These are phyloP conservation scores for Pleodorina starrii DNA, from an alignment of 139 green algal genomes.

Conservation along the genomic window DNA sequence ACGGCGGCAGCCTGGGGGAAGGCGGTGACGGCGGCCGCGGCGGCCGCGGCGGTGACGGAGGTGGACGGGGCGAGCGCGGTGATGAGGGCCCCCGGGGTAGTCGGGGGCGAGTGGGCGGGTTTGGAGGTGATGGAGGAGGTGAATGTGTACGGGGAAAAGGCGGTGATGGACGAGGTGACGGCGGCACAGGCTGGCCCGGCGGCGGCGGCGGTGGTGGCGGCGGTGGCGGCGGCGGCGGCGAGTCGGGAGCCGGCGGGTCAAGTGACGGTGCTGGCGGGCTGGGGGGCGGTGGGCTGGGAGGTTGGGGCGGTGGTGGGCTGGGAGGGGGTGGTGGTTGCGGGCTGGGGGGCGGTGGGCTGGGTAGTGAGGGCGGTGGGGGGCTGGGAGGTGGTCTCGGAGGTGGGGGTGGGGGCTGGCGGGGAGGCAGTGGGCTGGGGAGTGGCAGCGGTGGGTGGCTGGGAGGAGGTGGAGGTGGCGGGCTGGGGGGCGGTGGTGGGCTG, in stretches of 20 bases:
- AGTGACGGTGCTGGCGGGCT: background rate
- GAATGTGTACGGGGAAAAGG: background rate
- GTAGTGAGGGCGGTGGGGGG: background rate
- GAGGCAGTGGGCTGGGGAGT: too few species aligned
- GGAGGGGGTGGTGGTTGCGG: background rate
- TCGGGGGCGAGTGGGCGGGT: background rate
- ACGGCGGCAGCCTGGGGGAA: too few species aligned
- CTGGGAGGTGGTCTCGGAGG: background rate
- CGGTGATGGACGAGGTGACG: background rate
- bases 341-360: background rate
- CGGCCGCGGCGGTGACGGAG: background rate
- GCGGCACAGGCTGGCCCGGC: background rate
- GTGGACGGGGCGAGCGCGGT: background rate
- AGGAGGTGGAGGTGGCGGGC: too few species aligned
- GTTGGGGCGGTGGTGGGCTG: background rate
- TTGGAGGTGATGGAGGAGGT: too few species aligned
- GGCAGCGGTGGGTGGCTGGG: too few species aligned
- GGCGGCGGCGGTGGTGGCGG: background rate
- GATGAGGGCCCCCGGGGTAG: background rate
- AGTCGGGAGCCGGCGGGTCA: background rate
- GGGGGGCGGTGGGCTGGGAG: background rate
- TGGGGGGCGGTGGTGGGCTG: too few species aligned
- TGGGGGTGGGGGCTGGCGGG: too few species aligned
- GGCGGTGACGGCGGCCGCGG: background rate
- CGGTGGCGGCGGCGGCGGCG: background rate